These are phyloP conservation scores for Alternaria triticina DNA, from an alignment of 2,329 filamentous ascomycete genomes.

Conservation along the genomic window DNA sequence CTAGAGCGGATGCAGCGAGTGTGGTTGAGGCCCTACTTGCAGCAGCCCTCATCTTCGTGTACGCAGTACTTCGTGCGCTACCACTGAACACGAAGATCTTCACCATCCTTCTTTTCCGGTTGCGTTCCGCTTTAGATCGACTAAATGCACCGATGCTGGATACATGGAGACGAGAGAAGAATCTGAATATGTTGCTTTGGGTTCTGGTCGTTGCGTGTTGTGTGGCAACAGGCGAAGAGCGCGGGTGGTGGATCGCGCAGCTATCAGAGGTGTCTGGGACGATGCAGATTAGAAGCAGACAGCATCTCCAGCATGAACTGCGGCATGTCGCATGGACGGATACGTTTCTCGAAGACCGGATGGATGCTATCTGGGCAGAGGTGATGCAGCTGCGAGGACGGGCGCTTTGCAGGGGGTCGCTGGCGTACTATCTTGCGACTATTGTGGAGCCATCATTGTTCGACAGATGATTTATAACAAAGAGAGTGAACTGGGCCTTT, in stretches of 20 bases:
- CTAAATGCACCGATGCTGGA: not conserved
- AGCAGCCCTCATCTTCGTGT: slow-evolving; percentile 32
- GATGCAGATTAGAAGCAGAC: not conserved
- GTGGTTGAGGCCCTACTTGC: slow-evolving; percentile 23
- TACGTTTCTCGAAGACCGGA: slow-evolving; percentile 15
- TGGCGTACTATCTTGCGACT: not conserved
- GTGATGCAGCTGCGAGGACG: not conserved
- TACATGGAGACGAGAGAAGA: slow-evolving; percentile 23
- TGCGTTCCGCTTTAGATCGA: slow-evolving; percentile 2
- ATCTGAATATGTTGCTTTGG: slow-evolving; percentile 31
- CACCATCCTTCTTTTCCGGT: not conserved
- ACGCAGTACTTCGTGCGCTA: slow-evolving; percentile 26
- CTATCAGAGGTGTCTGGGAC: slow-evolving; percentile 18
- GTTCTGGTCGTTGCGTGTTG: slow-evolving; percentile 24
- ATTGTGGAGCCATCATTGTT: not conserved
- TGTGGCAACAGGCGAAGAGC: slow-evolving; percentile 6
- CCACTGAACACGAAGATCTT: slow-evolving; percentile 31
- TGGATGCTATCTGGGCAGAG: slow-evolving; percentile 12
- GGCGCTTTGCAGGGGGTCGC: not conserved
- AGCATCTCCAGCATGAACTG: slow-evolving; percentile 18
- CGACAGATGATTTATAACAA: not conserved
- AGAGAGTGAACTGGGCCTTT: not conserved
- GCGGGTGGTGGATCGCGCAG: slow-evolving; percentile 24
- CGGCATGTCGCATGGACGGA: slow-evolving; percentile 33
- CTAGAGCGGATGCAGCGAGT: slow-evolving; percentile 23